phyloP scores from a whole-genome alignment of 805 yeast genomes.

The Starmerella floricola region DNA sequence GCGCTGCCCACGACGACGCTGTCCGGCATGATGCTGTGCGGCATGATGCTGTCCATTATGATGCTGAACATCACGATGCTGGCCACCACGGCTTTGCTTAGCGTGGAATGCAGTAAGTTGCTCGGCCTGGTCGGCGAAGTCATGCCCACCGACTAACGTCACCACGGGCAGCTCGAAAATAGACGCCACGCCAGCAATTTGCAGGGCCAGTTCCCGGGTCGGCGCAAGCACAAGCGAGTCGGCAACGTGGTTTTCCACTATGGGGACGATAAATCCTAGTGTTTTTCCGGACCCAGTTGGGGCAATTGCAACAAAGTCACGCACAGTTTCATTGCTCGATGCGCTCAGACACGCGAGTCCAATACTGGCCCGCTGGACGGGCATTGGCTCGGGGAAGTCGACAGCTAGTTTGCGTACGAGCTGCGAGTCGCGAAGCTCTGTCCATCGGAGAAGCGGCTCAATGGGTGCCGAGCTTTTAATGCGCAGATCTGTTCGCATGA shows the following conservation, averaged over 20 bases:
- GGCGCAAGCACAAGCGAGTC: slow-evolving; percentile 66
- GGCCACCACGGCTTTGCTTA: no score
- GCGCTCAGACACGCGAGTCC: slow-evolving; percentile 53
- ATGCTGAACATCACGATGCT: no score
- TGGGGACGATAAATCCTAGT: slow-evolving; percentile 65
- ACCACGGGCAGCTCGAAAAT: slow-evolving; percentile 32
- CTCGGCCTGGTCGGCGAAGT: slow-evolving; percentile 57
- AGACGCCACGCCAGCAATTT: slow-evolving; percentile 54
- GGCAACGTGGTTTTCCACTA: slow-evolving; percentile 42
- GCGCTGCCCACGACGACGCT: not conserved
- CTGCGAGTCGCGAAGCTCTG: slow-evolving; percentile 1
- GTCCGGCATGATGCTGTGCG: no score
- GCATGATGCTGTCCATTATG: no score
- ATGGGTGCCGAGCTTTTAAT: slow-evolving; percentile 43
- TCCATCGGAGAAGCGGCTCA: slow-evolving; percentile 65
- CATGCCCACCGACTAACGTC: slow-evolving; percentile 75
- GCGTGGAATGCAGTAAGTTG: slow-evolving; percentile 40
- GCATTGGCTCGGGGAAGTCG: slow-evolving; percentile 58
- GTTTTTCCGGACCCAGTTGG: slow-evolving; percentile 97
- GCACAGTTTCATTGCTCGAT: slow-evolving; percentile 26
- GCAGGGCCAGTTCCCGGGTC: slow-evolving; percentile 86
- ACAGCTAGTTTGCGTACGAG: slow-evolving; percentile 42
- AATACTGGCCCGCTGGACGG: slow-evolving; percentile 80
- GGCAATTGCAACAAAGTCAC: slow-evolving; percentile 81
- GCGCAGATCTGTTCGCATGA: slow-evolving; percentile 63